Base-by-base conservation (phyloP, 1,139 yeast genomes). In the Nakaseomyces bracarensis region DNA sequence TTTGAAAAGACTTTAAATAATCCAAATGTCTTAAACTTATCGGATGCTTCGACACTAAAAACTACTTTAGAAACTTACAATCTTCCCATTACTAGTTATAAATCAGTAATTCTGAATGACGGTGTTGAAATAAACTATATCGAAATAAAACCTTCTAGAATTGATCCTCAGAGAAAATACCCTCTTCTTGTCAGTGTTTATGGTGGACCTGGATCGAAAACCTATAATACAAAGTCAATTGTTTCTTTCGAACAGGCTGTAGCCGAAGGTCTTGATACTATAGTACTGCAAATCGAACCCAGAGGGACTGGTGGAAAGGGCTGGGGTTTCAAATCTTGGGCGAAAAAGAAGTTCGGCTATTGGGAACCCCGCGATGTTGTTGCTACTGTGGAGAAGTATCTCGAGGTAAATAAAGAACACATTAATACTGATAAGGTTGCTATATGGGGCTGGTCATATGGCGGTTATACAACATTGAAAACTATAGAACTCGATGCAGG, bases 401-500 rank as follows among this genome's bases (percentile, higher is more conserved):
- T 86, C 14, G 53, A 65, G 13, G 63, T 62, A 3, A 72, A 76
- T 48, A 61, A 67, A 41, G 64, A 67, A 0, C 75, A 76, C 50
- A 73, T 91, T 23, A 81, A 85, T 55, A 56, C 62, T 16, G 71
- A 73, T 2, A 71, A 68, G 40, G 77, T 85, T n/a, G 95, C 96
- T 0, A 71, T 85, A 38, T 93, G 98, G 95, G 95, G 95, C n/a
- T 85, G 95, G 95, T 79, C 89, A 3, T 85, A 83, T 55, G 95
- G 95, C 40, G 95, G 94, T 0, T 85, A 77, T 59, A 69, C 82
- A 44, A 82, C 95, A 0, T 65, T 85, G 47, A 84, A 83, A 63
- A 79, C 89, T 0, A 64, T 84, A 25, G 95, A 85, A 58, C 70
- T 65, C 30, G 95, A 84, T 57, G 67, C 67, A 2, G 93, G 93